Conservation (phyloP, 768 basidiomycete species). For the Tylopilus vinaceipallidus region DNA sequence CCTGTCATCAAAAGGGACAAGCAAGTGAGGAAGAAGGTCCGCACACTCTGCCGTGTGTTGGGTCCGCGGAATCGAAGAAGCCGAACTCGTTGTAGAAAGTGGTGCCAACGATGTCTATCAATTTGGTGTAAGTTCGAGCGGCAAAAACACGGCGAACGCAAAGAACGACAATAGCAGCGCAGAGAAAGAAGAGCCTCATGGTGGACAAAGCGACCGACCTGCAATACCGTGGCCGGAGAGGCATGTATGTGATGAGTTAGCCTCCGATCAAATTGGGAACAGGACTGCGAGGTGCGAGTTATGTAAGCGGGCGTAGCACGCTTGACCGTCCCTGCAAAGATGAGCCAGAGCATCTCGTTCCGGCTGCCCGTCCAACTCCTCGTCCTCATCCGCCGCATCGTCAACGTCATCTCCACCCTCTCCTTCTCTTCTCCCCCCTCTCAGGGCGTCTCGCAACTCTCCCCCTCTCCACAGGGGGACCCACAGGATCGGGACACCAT, state of each 20-base stretch:
- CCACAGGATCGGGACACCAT: too few relatives aligned
- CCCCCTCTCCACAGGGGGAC: too few relatives aligned
- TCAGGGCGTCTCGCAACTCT: too few relatives aligned
- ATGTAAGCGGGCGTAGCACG: too few relatives aligned
- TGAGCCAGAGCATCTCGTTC: conserved; percentile 42
- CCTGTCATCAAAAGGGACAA: not conserved
- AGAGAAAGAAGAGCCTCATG: conserved; percentile 7
- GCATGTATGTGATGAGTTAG: conserved; percentile 8
- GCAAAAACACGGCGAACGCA: conserved; percentile 1
- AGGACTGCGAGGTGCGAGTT: too few relatives aligned
- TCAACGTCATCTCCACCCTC: conserved; percentile 66
- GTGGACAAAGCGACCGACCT: conserved; percentile 7
- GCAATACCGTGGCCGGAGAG: not conserved
- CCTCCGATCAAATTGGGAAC: not conserved
- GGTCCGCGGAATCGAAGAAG: conserved; percentile 51
- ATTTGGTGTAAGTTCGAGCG: conserved; percentile 7
- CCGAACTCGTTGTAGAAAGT: conserved; percentile 50
- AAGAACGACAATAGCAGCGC: not conserved
- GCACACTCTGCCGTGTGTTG: conserved; percentile 68
- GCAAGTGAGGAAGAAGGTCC: conserved; percentile 11
- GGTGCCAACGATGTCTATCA: conserved; percentile 45
- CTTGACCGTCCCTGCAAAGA: not conserved
- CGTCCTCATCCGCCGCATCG: conserved; percentile 59
- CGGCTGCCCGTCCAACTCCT: conserved; percentile 64
- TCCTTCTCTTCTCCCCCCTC: too few relatives aligned